phyloP scores from a whole-genome alignment of 2,329 filamentous ascomycete species.

The Fusarium equiseti region DNA sequence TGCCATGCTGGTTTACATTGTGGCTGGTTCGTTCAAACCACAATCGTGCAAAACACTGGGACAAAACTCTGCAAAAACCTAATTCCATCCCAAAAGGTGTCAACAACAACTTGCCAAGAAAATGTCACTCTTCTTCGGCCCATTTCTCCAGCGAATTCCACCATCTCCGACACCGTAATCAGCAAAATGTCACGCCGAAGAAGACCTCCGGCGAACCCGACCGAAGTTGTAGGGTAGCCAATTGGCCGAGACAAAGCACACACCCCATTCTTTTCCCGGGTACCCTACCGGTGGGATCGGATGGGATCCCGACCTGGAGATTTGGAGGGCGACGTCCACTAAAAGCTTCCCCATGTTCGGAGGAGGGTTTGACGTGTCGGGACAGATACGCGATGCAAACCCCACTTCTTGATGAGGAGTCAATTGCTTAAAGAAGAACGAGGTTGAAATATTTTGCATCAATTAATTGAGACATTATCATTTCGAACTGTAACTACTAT shows the following conservation, averaged over 20 bases:
- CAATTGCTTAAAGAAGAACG: slow-evolving; percentile 16
- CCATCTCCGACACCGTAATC: not conserved
- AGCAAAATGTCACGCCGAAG: not conserved
- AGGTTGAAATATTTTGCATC: slow-evolving; percentile 5
- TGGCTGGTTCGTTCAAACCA: too few relatives aligned
- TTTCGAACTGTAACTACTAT: not conserved
- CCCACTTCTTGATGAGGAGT: slow-evolving; percentile 38
- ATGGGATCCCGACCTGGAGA: slow-evolving; percentile 6
- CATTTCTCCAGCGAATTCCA: not conserved
- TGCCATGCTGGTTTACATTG: too few relatives aligned
- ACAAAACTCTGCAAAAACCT: not conserved
- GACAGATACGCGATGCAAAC: slow-evolving; percentile 25
- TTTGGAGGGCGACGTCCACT: not conserved
- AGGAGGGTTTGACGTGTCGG: slow-evolving; percentile 15
- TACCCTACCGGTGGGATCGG: slow-evolving; percentile 10
- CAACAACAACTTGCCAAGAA: accelerated
- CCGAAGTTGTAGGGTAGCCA: not conserved
- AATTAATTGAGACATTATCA: not conserved
- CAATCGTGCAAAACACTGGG: too few relatives aligned
- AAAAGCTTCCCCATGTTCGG: slow-evolving; percentile 8
- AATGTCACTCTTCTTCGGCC: too few relatives aligned
- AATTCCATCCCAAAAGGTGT: accelerated
- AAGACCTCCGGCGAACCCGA: not conserved
- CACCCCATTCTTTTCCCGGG: not conserved
- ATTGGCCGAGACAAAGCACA: not conserved